phyloP scores from a whole-genome alignment of 2,329 filamentous ascomycete species.

The Orbilia oligospora region DNA sequence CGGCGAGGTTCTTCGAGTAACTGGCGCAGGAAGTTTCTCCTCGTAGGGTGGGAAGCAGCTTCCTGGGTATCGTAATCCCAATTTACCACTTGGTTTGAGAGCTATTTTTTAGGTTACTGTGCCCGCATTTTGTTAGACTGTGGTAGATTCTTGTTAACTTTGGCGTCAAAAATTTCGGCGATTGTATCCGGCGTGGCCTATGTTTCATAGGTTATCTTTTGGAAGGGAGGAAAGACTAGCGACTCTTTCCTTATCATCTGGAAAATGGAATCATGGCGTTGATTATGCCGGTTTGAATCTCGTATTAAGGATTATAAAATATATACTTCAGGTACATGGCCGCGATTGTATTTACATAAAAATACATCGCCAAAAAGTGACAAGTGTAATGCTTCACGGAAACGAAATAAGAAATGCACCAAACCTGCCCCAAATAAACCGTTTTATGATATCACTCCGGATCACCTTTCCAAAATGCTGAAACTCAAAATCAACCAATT shows the following conservation, averaged over 20 bases:
- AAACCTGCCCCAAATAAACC: background rate
- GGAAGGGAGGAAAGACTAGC: background rate
- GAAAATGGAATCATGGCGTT: constrained; percentile 4
- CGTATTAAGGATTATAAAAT: constrained; percentile 9
- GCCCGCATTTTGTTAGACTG: background rate
- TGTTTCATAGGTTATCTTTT: background rate
- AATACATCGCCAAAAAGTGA: background rate
- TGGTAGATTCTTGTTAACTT: background rate
- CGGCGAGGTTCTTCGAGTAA: constrained; percentile 62
- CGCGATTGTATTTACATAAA: background rate
- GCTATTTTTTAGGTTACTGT: background rate
- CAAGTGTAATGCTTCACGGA: background rate
- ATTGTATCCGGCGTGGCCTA: background rate
- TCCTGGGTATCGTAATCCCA: constrained; percentile 13
- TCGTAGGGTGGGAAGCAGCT: constrained; percentile 35
- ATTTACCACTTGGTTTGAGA: constrained; percentile 23
- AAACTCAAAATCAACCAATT: background rate
- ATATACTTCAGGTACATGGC: background rate
- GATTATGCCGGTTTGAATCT: background rate
- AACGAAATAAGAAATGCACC: background rate
- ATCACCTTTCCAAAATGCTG: background rate
- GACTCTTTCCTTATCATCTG: background rate
- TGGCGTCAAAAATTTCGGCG: background rate
- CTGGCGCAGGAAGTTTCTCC: constrained; percentile 47
- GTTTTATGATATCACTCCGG: background rate